Evolutionary conservation across 768 basidiomycete species (phyloP).

Genomic region (Termitomyces sp.): DNA sequence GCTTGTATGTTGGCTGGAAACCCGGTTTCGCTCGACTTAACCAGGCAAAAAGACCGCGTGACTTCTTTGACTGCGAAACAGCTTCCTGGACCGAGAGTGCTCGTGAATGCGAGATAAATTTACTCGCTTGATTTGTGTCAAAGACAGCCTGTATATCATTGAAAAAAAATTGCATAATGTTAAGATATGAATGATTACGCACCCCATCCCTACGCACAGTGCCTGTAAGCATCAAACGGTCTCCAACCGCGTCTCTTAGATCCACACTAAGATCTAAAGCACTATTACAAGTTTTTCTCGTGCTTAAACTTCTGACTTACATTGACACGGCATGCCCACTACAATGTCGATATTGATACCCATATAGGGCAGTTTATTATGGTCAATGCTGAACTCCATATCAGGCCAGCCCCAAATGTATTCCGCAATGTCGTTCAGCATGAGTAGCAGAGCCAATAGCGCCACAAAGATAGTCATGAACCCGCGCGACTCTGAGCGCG

Average conservation of each 20-base stretch:
- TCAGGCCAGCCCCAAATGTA: conserved; percentile 94
- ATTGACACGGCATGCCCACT: conserved; percentile 90
- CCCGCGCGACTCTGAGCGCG: conserved; percentile 75
- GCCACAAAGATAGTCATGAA: conserved; percentile 74
- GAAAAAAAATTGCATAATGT: not conserved
- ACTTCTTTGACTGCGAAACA: conserved; percentile 67
- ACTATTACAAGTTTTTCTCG: not conserved
- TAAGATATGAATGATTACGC: conserved; percentile 18
- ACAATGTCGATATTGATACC: conserved; percentile 90
- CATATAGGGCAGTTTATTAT: conserved; percentile 54
- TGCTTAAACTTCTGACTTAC: conserved; percentile 44
- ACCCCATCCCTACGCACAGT: conserved; percentile 86
- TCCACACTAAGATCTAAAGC: conserved; percentile 78
- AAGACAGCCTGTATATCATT: conserved; percentile 57
- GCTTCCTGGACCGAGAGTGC: conserved; percentile 69
- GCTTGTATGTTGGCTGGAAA: conserved; percentile 74
- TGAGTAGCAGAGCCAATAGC: conserved; percentile 63
- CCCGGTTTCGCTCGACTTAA: conserved; percentile 38
- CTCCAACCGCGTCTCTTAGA: conserved; percentile 89
- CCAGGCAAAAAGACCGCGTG: conserved; percentile 69
- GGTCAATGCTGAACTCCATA: conserved; percentile 85
- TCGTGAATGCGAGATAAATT: conserved; percentile 62
- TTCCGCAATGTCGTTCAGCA: conserved; percentile 87
- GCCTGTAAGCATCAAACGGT: conserved; percentile 77
- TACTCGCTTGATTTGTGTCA: conserved; percentile 76